These are phyloP conservation scores for Cyclocybe aegerita DNA, from an alignment of 768 basidiomycete species.

Conservation along the genomic window DNA sequence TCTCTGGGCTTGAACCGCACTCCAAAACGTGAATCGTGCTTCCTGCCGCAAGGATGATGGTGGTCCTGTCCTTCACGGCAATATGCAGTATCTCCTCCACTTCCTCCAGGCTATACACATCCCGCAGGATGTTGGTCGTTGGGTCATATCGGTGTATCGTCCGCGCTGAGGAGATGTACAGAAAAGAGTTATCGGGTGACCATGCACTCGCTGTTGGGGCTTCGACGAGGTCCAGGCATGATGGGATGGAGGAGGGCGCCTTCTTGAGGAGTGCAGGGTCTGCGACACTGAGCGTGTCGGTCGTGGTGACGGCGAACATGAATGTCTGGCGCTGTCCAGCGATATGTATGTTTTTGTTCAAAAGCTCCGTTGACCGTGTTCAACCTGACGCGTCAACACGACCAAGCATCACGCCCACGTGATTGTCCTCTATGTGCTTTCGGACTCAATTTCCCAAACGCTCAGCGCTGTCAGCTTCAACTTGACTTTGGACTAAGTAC, in stretches of 20 bases:
- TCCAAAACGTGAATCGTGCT: constrained; percentile 53
- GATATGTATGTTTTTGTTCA: neutral
- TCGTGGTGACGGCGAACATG: constrained; percentile 59
- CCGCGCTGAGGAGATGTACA: constrained; percentile 52
- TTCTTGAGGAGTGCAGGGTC: constrained; percentile 49
- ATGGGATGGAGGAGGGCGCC: constrained; percentile 36
- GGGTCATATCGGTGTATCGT: constrained; percentile 55
- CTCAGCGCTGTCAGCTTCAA: too few relatives aligned
- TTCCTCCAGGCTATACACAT: constrained; percentile 36
- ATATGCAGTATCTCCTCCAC: constrained; percentile 30
- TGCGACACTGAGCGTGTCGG: constrained; percentile 44
- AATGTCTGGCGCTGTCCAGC: neutral
- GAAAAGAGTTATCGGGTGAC: constrained; percentile 53
- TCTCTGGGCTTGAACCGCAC: constrained; percentile 34
- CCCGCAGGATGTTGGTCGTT: constrained; percentile 40
- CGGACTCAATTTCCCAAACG: too few relatives aligned
- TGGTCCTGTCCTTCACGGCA: constrained; percentile 32
- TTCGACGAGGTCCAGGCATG: constrained; percentile 34
- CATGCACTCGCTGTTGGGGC: constrained; percentile 45
- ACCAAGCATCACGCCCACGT: too few relatives aligned
- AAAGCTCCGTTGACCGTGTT: neutral
- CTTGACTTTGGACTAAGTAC: too few relatives aligned
- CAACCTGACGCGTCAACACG: neutral
- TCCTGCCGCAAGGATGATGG: constrained; percentile 47
- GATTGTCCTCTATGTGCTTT: too few relatives aligned